A percentile compares a stretch with the other conserved stretches of the same genome.
phyloP scores from a whole-genome alignment of 768 basidiomycete species.

The Gelatoporia subvermispora region DNA sequence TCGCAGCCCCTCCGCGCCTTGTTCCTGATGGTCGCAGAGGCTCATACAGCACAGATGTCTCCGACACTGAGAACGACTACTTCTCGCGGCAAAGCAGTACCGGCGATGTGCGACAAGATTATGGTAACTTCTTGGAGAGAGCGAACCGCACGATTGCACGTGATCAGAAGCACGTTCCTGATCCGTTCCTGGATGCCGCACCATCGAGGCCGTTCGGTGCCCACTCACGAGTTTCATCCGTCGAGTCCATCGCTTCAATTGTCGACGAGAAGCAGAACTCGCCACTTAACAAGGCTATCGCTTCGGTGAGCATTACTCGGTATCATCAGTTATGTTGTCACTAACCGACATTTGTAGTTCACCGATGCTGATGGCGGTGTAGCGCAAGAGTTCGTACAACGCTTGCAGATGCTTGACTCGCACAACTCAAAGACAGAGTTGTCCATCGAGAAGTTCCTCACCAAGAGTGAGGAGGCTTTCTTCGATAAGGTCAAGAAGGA shows the following conservation, averaged over 20 bases:
- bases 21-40: slow-evolving; percentile 22
- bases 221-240: slow-evolving; percentile 76
- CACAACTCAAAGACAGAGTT: slow-evolving; percentile 90
- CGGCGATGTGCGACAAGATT: slow-evolving; percentile 37
- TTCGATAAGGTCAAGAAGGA: slow-evolving; percentile 88
- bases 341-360: slow-evolving; percentile 46
- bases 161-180: slow-evolving; percentile 72
- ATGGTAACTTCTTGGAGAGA: slow-evolving; percentile 75
- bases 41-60: slow-evolving; percentile 39
- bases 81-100: slow-evolving; percentile 32
- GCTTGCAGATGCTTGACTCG: slow-evolving; percentile 68
- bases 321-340: neutral
- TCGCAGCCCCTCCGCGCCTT: slow-evolving; percentile 32
- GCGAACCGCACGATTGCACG: slow-evolving; percentile 81
- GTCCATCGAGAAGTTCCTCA: slow-evolving; percentile 86
- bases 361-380: slow-evolving; percentile 93
- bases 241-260: slow-evolving; percentile 90
- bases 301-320: slow-evolving; percentile 50
- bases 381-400: slow-evolving; percentile 83
- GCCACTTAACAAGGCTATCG: slow-evolving; percentile 90
- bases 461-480: slow-evolving; percentile 91
- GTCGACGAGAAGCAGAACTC: slow-evolving; percentile 89
- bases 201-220: slow-evolving; percentile 74
- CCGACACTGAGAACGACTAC: slow-evolving; percentile 60
- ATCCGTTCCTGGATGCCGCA: slow-evolving; percentile 77